phyloP scores from a whole-genome alignment of 164 flowering plant genomes.

The Berberis thunbergii region DNA sequence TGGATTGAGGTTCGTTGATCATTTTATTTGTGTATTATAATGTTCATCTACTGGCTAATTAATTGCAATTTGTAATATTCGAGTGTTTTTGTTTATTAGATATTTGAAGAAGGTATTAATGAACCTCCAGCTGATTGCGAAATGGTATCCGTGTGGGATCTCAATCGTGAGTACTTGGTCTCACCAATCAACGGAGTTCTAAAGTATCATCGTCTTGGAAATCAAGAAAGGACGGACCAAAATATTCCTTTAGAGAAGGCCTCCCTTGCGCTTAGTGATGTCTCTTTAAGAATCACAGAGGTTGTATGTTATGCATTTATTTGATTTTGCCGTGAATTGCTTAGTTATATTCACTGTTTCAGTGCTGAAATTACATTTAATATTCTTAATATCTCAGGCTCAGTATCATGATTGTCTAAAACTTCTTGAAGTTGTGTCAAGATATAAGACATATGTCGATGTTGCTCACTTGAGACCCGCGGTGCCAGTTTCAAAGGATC shows the following conservation, averaged over 20 bases:
- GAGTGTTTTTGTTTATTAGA: slow-evolving; percentile 26
- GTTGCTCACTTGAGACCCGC: slow-evolving; percentile 83
- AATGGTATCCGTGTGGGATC: slow-evolving; percentile 48
- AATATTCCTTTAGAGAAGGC: slow-evolving; percentile 89
- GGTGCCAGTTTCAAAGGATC: slow-evolving; percentile 44
- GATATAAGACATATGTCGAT: slow-evolving; percentile 68
- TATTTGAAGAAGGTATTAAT: slow-evolving; percentile 92
- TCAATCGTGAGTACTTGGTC: slow-evolving; percentile 62
- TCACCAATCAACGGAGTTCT: slow-evolving; percentile 92
- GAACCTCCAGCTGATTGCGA: slow-evolving; percentile 35
- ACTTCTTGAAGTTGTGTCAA: slow-evolving; percentile 79
- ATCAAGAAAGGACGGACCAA: slow-evolving; percentile 83
- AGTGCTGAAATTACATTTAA: background rate
- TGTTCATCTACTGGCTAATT: background rate
- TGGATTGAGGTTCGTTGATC: slow-evolving; percentile 82
- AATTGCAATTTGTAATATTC: too few relatives aligned
- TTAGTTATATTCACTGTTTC: slow-evolving; percentile 1
- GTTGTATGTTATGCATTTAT: slow-evolving; percentile 25
- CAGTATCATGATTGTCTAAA: slow-evolving; percentile 95
- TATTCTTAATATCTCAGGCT: slow-evolving; percentile 35
- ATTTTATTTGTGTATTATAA: background rate
- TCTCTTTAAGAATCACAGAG: slow-evolving; percentile 80
- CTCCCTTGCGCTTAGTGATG: slow-evolving; percentile 68
- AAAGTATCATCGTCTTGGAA: slow-evolving; percentile 90
- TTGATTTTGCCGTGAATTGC: background rate